A percentile compares a stretch with the other conserved stretches of the same genome.
phyloP scores from a whole-genome alignment of 2,329 filamentous ascomycete species.

The Knoxdaviesia proteae region DNA sequence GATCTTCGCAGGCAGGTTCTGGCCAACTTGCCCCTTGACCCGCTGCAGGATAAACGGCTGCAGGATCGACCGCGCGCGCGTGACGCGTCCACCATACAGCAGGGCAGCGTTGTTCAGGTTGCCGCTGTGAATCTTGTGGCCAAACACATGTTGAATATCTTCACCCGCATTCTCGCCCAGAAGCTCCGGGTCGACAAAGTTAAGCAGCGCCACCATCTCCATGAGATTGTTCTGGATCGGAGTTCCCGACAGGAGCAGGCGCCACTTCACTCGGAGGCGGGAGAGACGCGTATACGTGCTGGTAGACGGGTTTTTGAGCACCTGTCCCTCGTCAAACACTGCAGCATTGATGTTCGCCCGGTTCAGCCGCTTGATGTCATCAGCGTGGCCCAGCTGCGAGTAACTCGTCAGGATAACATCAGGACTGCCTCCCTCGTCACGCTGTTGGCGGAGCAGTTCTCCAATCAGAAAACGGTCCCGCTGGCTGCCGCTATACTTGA shows the following conservation, averaged over 20 bases:
- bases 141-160: slow-evolving; percentile 72
- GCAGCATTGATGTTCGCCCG: slow-evolving; percentile 28
- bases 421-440: slow-evolving; percentile 24
- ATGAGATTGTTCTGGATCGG: slow-evolving; percentile 88
- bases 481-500: slow-evolving; percentile 47
- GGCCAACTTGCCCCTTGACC: slow-evolving; percentile 82
- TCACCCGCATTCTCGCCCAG: slow-evolving; percentile 54
- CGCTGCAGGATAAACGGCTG: slow-evolving; percentile 87
- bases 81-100: slow-evolving; percentile 70
- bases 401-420: slow-evolving; percentile 40
- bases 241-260: slow-evolving; percentile 66
- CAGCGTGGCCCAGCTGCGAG: slow-evolving; percentile 31
- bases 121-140: slow-evolving; percentile 70
- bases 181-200: slow-evolving; percentile 78
- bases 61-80: slow-evolving; percentile 73
- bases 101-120: slow-evolving; percentile 65
- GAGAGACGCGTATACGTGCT: slow-evolving; percentile 63
- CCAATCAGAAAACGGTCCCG: slow-evolving; percentile 45
- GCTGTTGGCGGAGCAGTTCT: slow-evolving; percentile 22
- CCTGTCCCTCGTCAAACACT: slow-evolving; percentile 89
- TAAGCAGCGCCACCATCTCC: slow-evolving; percentile 74
- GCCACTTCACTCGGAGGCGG: slow-evolving; percentile 59
- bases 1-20: slow-evolving; percentile 61
- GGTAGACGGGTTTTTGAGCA: slow-evolving; percentile 73
- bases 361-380: slow-evolving; percentile 29